Base-by-base conservation (phyloP, 208 protist genomes). In the Naegleria fowleri region DNA sequence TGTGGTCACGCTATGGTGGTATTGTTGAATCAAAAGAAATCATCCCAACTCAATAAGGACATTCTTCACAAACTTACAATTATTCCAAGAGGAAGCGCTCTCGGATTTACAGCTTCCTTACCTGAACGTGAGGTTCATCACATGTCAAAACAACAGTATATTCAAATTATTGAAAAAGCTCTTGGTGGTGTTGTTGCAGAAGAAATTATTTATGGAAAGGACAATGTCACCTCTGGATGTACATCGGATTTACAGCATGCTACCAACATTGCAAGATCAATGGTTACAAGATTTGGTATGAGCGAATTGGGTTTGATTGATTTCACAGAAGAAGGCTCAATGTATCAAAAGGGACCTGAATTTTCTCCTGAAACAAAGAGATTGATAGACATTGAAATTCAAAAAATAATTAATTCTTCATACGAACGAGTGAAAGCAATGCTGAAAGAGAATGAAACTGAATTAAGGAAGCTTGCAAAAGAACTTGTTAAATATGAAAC, bases 251-350 rank as follows among this genome's bases (percentile, higher is more conserved):
- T 90, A 48, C 36, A 90, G 33, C 11, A 43, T 41, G 55, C 55
- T 13, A 90, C 52, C 33, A 13, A 75, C 0, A 48, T 79, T 41
- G 87, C 55, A 36, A 13, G 55, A 13, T 5, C 5, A 6, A 90
- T 90, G 87, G 39, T 90, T 52, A 41, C 19, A 13, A 79, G 19
- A 43, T 90, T 39, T 90, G 87, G 87, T 51, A 90, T 90, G 87
- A 51, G 36, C 11, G 38, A 51, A 52, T 90, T 90, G 55, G 48
- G 48, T n/a, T 13, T 51, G 22, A 51, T 39, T 51, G 25, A 36
- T 6, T 59, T 40, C 19, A 40, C 25, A 16, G 41, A 55, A 36
- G 15, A 88, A n/a, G 11, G 5, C 9, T 43, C 19, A 19, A 15
- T 55, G 5, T 79, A 79, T 36, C 67, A 79, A 79, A 79, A 79